These are phyloP conservation scores for Zarea fungicola DNA, from an alignment of 2,329 filamentous ascomycete genomes.

Conservation along the genomic window DNA sequence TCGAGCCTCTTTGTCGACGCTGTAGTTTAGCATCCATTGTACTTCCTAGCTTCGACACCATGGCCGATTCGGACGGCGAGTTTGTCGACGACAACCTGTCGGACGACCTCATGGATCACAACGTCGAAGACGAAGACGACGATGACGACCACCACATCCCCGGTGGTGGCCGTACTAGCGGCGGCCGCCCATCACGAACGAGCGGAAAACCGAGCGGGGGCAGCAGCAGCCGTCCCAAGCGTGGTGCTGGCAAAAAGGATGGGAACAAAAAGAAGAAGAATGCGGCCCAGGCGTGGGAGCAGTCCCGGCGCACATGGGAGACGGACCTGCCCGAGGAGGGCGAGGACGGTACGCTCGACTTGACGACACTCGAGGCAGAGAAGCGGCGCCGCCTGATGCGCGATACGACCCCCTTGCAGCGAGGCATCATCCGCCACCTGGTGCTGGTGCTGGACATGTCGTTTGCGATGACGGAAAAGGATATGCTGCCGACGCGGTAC, in stretches of 20 bases:
- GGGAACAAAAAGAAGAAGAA: conserved; percentile 21
- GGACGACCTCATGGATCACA: conserved; percentile 54
- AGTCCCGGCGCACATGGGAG: conserved; percentile 65
- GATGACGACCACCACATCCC: conserved; percentile 16
- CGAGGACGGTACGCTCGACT: conserved; percentile 71
- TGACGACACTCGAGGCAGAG: conserved; percentile 75
- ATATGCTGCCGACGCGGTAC: conserved; percentile 83
- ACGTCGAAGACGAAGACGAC: conserved; percentile 33
- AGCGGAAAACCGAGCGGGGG: conserved; percentile 18
- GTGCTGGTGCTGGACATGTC: conserved; percentile 89
- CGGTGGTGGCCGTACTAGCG: conserved; percentile 10
- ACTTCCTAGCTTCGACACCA: too few species aligned
- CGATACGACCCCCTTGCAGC: conserved; percentile 91
- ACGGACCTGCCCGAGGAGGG: conserved; percentile 63
- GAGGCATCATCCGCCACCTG: conserved; percentile 95
- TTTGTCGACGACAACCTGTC: conserved; percentile 59
- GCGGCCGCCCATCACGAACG: conserved; percentile 21
- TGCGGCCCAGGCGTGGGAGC: conserved; percentile 57
- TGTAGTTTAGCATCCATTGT: too few species aligned
- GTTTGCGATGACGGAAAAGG: conserved; percentile 91
- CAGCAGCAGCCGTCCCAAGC: conserved; percentile 9
- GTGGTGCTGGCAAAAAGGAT: conserved; percentile 18
- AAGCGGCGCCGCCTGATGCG: conserved; percentile 77
- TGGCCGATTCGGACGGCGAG: conserved; percentile 71
- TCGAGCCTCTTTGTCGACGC: too few species aligned